These are phyloP conservation scores for Fusarium sp. DNA, from an alignment of 2,329 filamentous ascomycete genomes.

Conservation along the genomic window DNA sequence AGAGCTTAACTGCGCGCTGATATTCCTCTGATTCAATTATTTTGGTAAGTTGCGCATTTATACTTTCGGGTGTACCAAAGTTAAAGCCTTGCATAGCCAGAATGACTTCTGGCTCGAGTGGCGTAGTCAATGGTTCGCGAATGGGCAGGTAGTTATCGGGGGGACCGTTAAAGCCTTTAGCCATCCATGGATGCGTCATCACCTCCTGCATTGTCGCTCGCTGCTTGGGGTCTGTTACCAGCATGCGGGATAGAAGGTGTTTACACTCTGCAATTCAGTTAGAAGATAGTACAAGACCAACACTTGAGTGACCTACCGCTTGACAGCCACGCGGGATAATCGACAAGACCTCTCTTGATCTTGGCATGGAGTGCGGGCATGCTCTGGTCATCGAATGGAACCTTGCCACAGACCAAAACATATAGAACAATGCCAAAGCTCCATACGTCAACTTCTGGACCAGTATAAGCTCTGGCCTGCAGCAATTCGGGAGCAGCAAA, in stretches of 20 bases:
- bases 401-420: conserved; percentile 95
- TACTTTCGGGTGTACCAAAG: conserved; percentile 87
- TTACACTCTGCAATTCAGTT: conserved; percentile 78
- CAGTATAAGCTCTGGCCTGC: conserved; percentile 92
- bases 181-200: conserved; percentile 95
- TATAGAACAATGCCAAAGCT: conserved; percentile 99
- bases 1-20: conserved; percentile 79
- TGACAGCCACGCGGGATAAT: conserved; percentile 94
- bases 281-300: conserved; percentile 40
- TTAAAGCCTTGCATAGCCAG: conserved; percentile 98
- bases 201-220: conserved; percentile 90
- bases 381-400: conserved; percentile 98
- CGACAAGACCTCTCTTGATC: conserved; percentile 96
- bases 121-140: conserved; percentile 85
- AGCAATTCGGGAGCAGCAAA: conserved; percentile 96
- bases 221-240: conserved; percentile 91
- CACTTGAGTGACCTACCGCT: conserved; percentile 69
- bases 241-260: conserved; percentile 90
- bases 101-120: conserved; percentile 84
- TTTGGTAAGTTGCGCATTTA: conserved; percentile 81
- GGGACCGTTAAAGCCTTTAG: conserved; percentile 85
- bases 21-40: conserved; percentile 96
- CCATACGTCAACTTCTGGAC: conserved; percentile 97
- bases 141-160: conserved; percentile 89
- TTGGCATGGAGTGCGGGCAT: conserved; percentile 99